Evolutionary conservation across 768 basidiomycete species (phyloP).

Genomic region (Tephrocybe sp.): DNA sequence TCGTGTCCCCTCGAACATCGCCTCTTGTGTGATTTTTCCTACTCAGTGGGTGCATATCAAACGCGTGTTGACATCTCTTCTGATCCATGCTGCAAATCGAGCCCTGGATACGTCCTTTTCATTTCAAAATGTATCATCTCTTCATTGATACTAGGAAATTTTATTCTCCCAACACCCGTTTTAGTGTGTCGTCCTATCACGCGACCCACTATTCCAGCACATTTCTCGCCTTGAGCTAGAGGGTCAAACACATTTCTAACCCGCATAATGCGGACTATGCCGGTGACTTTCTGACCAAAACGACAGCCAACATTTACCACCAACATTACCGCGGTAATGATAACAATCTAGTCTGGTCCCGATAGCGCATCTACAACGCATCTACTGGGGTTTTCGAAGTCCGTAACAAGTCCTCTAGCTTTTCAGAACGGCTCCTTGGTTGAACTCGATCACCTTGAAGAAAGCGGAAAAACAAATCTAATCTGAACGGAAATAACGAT

Average conservation of each 20-base stretch:
- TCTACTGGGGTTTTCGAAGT: conserved; percentile 1
- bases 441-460: not conserved
- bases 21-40: not conserved
- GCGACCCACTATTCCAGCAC: not conserved
- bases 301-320: not conserved
- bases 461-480: too few species aligned
- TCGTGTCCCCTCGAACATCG: conserved; percentile 2
- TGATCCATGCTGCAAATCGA: not conserved
- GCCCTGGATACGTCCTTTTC: not conserved
- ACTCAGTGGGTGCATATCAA: not conserved
- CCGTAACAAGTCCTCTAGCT: not conserved
- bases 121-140: not conserved
- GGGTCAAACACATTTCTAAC: not conserved
- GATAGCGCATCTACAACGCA: not conserved
- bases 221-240: conserved; percentile 1
- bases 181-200: not conserved
- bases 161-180: not conserved
- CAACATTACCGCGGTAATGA: not conserved
- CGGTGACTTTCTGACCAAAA: not conserved
- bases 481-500: too few species aligned
- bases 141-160: conserved; percentile 7
- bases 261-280: not conserved
- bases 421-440: not conserved
- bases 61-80: not conserved
- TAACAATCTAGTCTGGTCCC: conserved; percentile 11